Evolutionary conservation across 352 stramenopile genomes (phyloP), one percentile per base, ranked within the genome.

Genomic region (Phytophthora constricta): DNA sequence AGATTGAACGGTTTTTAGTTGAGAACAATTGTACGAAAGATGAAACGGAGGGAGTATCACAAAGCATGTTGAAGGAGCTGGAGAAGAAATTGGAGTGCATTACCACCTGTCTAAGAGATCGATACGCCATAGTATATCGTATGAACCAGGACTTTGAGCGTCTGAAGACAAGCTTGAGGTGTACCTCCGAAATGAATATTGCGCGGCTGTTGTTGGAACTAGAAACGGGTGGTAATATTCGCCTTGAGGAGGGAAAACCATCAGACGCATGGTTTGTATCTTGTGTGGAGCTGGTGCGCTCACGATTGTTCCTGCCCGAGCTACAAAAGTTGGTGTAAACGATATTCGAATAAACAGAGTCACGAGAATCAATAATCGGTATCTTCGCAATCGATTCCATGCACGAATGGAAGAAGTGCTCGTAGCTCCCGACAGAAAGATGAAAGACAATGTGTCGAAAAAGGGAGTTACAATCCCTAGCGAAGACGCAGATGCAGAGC

Each of bases 151-250:
- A 86, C n/a, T 91, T 86, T 27, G 76, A 95, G 4, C 63, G 64
- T 2, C 58, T 96, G 2, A 60, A 63, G 3, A 58, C 58, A 14
- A 68, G 60, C 16, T 50, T 96, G 20, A 74, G 80, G 23, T 77
- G 77, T 37, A 70, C 81, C 8, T 87, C 80, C 2, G 86, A 97
- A 37, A 79, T 89, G 31, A 92, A 86, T 45, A 92, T 97, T 33
- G 78, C 82, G 22, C 76, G 91, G 9, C 61, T 98, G 25, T 69
- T 97, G 46, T 54, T 98, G 27, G 92, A 98, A 65, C 77, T 98
- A 14, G 87, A 97, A 34, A 98, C 90, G 5, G 92, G 92, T 14
- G 92, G 92, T 0, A 98, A 98, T 49, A 95, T 98, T 50, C 86
- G 90, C 0, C 70, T 98, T 9, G 92, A 98, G 61, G 92, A 97